Evolutionary conservation across 2,329 filamentous ascomycete species (phyloP).

Genomic region (Cladosporium sp.): DNA sequence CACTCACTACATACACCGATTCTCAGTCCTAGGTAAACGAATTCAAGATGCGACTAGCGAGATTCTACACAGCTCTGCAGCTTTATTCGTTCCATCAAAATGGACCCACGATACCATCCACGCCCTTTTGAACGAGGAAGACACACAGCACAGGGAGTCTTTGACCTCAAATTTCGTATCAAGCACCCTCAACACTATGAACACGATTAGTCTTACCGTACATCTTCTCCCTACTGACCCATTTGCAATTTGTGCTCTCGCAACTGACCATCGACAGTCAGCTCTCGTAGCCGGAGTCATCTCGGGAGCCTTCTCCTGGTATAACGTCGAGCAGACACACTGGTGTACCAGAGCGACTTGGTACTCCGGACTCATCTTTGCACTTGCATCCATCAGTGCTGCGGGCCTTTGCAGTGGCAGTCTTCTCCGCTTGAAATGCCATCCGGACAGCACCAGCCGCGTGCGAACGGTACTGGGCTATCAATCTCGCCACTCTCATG

Average conservation of each 20-base stretch:
- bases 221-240: not conserved
- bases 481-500: not conserved
- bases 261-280: not conserved
- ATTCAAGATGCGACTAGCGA: not conserved
- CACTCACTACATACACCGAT: no score
- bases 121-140: not conserved
- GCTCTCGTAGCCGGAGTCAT: slow-evolving; percentile 9
- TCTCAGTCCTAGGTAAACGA: not conserved
- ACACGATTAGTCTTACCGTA: not conserved
- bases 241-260: not conserved
- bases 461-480: not conserved
- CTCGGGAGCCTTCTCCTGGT: slow-evolving; percentile 11
- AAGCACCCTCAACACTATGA: not conserved
- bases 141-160: not conserved
- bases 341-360: slow-evolving; percentile 7
- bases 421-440: not conserved
- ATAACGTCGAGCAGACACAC: not conserved
- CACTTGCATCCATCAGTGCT: not conserved
- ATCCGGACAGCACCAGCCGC: not conserved
- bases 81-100: not conserved
- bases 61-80: not conserved
- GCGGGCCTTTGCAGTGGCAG: not conserved
- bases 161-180: not conserved
- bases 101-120: not conserved
- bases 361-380: not conserved